These are phyloP conservation scores for Wickerhamomyces canadensis DNA, from an alignment of 805 yeast genomes.

Conservation along the genomic window DNA sequence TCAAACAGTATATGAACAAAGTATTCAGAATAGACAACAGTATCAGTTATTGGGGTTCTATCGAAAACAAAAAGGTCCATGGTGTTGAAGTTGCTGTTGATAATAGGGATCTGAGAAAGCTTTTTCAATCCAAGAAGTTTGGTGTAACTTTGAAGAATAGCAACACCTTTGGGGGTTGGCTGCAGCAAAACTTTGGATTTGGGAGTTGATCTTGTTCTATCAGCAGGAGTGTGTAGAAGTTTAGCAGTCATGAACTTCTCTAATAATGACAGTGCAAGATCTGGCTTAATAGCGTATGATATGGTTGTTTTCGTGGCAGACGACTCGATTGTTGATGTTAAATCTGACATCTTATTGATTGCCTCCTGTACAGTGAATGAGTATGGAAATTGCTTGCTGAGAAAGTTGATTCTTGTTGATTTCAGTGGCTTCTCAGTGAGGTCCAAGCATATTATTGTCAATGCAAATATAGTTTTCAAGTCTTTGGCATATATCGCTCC, in stretches of 20 bases:
- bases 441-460: slow-evolving; percentile 39
- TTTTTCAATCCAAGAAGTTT: slow-evolving; percentile 46
- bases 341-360: slow-evolving; percentile 40
- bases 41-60: slow-evolving; percentile 52
- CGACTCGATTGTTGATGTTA: slow-evolving; percentile 44
- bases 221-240: slow-evolving; percentile 69
- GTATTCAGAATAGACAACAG: slow-evolving; percentile 54
- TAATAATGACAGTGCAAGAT: slow-evolving; percentile 42
- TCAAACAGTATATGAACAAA: slow-evolving; percentile 62
- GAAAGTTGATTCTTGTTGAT: slow-evolving; percentile 22
- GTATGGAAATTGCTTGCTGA: slow-evolving; percentile 38
- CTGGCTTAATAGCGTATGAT: slow-evolving; percentile 46
- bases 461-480: slow-evolving; percentile 53
- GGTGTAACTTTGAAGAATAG: slow-evolving; percentile 58
- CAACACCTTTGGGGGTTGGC: slow-evolving; percentile 90
- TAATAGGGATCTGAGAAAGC: slow-evolving; percentile 35
- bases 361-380: slow-evolving; percentile 52
- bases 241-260: slow-evolving; percentile 53
- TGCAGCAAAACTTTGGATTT: slow-evolving; percentile 47
- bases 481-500: slow-evolving; percentile 53
- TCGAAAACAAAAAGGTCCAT: slow-evolving; percentile 68
- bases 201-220: slow-evolving; percentile 53
- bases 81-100: slow-evolving; percentile 57
- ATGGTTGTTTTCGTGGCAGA: slow-evolving; percentile 47
- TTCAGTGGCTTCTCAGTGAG: slow-evolving; percentile 28